These are phyloP conservation scores for Suillus variegatus DNA, from an alignment of 768 basidiomycete species.

Conservation along the genomic window DNA sequence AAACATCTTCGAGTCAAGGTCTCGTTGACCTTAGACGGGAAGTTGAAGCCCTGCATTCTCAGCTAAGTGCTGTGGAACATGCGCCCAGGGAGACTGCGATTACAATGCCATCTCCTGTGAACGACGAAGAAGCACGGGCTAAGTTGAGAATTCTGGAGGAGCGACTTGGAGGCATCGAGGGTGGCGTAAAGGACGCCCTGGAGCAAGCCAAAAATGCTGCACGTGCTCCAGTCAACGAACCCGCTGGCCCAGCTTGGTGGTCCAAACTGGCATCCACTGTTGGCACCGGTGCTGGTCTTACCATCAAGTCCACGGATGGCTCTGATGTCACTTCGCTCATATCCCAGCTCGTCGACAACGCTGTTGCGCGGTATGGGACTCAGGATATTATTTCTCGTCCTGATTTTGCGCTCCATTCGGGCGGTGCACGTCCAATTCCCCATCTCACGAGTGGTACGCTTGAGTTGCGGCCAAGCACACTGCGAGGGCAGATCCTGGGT, in stretches of 20 bases:
- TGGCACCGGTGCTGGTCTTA: conserved; percentile 48
- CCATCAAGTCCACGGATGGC: conserved; percentile 74
- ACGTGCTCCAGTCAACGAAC: conserved; percentile 36
- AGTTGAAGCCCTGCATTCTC: conserved; percentile 51
- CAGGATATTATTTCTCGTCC: conserved; percentile 82
- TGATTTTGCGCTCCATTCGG: conserved; percentile 85
- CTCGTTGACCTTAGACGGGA: conserved; percentile 56
- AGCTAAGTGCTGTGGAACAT: conserved; percentile 35
- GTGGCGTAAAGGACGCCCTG: conserved; percentile 69
- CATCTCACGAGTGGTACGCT: conserved; percentile 81
- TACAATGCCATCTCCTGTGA: conserved; percentile 22
- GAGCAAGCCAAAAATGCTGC: conserved; percentile 56
- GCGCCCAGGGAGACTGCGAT: conserved; percentile 20
- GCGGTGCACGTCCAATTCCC: conserved; percentile 80
- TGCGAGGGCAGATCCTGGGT: conserved; percentile 51
- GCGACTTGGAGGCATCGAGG: conserved; percentile 59
- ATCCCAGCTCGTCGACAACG: conserved; percentile 66
- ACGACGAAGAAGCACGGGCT: conserved; percentile 58
- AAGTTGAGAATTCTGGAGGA: conserved; percentile 62
- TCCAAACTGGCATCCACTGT: conserved; percentile 55
- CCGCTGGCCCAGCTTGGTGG: conserved; percentile 65
- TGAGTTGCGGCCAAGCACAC: conserved; percentile 56
- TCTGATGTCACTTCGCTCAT: conserved; percentile 74
- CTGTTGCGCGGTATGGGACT: conserved; percentile 59
- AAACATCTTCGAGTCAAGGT: conserved; percentile 44